Evolutionary conservation across 169 alveolate genomes (phyloP).

Genomic region (Besnoitia besnoiti): DNA sequence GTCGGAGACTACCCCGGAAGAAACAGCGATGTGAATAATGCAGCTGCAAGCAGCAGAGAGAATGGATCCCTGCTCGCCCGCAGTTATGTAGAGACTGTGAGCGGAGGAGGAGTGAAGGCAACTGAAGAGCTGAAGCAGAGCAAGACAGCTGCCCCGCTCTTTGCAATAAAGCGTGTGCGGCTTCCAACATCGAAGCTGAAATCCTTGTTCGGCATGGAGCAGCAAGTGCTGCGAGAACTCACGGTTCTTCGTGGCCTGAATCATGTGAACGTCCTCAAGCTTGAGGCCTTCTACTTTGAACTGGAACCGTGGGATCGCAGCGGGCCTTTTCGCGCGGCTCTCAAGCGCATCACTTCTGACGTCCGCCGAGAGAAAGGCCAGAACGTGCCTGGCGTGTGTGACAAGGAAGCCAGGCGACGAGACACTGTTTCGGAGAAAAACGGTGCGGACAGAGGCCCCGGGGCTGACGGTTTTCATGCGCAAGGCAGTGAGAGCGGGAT

Average conservation of each 20-base stretch:
- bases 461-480: neutral
- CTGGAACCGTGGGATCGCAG: constrained; percentile 22
- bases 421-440: too few relatives aligned
- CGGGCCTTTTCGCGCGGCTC: neutral
- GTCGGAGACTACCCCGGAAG: neutral
- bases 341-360: neutral
- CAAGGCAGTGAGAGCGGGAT: neutral
- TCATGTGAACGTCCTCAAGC: constrained; percentile 37
- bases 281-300: constrained; percentile 50
- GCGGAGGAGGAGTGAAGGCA: neutral
- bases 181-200: constrained; percentile 46
- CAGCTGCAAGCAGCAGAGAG: neutral
- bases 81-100: neutral
- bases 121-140: neutral
- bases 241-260: constrained; percentile 29
- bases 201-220: constrained; percentile 48
- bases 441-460: neutral
- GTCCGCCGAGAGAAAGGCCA: neutral
- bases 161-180: constrained; percentile 39
- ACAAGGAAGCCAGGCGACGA: neutral
- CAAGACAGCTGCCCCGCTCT: neutral
- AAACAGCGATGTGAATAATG: neutral
- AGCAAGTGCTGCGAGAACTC: constrained; percentile 49
- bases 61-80: too few relatives aligned
- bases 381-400: neutral